These are phyloP conservation scores for Bathelium albidoporum DNA, from an alignment of 495 filamentous ascomycete species.

Conservation along the genomic window DNA sequence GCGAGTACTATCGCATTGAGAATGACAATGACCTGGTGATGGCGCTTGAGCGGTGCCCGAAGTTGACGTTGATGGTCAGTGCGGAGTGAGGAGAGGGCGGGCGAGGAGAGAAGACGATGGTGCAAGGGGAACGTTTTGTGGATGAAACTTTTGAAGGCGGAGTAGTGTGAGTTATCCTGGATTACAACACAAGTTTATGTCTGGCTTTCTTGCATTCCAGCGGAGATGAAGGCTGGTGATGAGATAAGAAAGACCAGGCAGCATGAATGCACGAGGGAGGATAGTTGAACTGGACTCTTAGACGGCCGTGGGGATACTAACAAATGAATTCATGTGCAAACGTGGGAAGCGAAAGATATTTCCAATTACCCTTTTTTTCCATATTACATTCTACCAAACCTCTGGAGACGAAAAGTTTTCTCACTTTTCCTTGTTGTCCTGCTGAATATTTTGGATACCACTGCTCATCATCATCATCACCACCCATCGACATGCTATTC, in stretches of 20 bases:
- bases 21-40: constrained; percentile 71
- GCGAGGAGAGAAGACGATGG: background rate
- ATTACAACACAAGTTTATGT: background rate
- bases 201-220: background rate
- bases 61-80: constrained; percentile 71
- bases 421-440: background rate
- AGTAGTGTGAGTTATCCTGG: too few relatives aligned
- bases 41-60: constrained; percentile 73
- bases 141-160: too few relatives aligned
- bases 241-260: too few relatives aligned
- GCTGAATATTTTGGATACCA: background rate
- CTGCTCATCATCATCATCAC: background rate
- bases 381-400: too few relatives aligned
- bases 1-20: constrained; percentile 59
- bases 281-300: background rate
- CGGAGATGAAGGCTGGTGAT: background rate
- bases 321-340: background rate
- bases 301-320: background rate
- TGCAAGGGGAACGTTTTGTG: too few relatives aligned
- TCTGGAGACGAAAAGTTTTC: background rate
- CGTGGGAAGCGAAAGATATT: background rate
- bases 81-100: constrained; percentile 11
- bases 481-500: background rate
- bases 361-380: too few relatives aligned
- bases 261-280: background rate